Conservation (phyloP, 352 stramenopile genomes). For the Pythium periplocum region DNA sequence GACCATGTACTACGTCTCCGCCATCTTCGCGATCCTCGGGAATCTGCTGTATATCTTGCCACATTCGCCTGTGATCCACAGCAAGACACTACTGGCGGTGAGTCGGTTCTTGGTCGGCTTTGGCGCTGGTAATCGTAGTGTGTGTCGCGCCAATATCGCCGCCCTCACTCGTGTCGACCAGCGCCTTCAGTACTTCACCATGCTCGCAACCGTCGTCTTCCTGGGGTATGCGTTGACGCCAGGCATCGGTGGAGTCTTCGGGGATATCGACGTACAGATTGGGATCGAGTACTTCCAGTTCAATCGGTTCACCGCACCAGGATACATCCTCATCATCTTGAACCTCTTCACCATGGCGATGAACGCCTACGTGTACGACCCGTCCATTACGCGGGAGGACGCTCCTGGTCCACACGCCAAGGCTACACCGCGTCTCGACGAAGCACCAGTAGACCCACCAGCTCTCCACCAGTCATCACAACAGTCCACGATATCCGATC, state of each 20-base stretch:
- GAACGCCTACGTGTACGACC: slow-evolving; percentile 46
- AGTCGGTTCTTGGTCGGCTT: slow-evolving; percentile 70
- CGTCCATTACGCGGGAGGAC: slow-evolving; percentile 35
- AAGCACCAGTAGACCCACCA: neutral
- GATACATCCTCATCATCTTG: slow-evolving; percentile 41
- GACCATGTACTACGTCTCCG: slow-evolving; percentile 43
- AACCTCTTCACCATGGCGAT: slow-evolving; percentile 41
- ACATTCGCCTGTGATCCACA: slow-evolving; percentile 29
- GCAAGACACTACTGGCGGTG: slow-evolving; percentile 31
- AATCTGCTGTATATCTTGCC: slow-evolving; percentile 59
- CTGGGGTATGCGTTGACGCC: slow-evolving; percentile 67
- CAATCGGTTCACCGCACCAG: slow-evolving; percentile 52
- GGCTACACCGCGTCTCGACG: neutral
- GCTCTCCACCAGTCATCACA: too few species aligned
- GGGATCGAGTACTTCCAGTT: slow-evolving; percentile 37
- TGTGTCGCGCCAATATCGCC: slow-evolving; percentile 66
- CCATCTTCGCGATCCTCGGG: slow-evolving; percentile 33
- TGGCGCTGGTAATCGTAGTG: slow-evolving; percentile 61
- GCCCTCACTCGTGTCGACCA: slow-evolving; percentile 55
- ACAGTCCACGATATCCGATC: slow-evolving; percentile 23
- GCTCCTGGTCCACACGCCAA: slow-evolving; percentile 14
- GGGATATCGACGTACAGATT: slow-evolving; percentile 30
- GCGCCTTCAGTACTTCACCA: slow-evolving; percentile 52
- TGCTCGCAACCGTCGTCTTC: slow-evolving; percentile 68
- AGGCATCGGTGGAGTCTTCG: slow-evolving; percentile 47